phyloP scores from a whole-genome alignment of 1,284 basidiomycete species.

The Leccinum cinnamomeum region DNA sequence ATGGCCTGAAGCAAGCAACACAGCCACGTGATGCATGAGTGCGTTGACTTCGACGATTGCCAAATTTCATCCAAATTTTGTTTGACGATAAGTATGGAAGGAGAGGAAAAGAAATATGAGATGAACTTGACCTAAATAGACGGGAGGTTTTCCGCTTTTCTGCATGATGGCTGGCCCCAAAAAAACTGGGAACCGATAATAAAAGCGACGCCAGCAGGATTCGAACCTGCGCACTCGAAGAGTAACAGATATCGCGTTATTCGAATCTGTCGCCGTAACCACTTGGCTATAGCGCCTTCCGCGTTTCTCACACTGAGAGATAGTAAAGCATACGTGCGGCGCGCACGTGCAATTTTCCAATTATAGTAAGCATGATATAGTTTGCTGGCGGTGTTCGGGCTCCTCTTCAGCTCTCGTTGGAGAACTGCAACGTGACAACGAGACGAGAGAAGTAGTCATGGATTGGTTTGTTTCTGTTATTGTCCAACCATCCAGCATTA shows the following conservation, averaged over 20 bases:
- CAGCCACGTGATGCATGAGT: neutral
- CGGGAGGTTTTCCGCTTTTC: neutral
- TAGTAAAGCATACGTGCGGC: too few relatives aligned
- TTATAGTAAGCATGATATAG: slow-evolving; percentile 9
- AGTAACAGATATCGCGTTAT: slow-evolving; percentile 41
- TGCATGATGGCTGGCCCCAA: neutral
- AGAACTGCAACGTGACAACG: neutral
- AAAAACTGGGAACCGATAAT: neutral
- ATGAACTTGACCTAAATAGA: neutral
- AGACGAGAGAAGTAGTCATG: slow-evolving; percentile 16
- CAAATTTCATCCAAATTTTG: neutral
- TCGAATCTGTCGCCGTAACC: slow-evolving; percentile 63
- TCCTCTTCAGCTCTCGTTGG: neutral
- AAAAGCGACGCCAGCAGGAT: slow-evolving; percentile 41
- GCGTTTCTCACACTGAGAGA: neutral
- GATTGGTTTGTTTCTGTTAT: slow-evolving; percentile 28
- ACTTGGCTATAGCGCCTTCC: slow-evolving; percentile 50
- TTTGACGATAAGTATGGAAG: neutral
- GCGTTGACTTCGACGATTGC: neutral
- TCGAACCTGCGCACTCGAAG: slow-evolving; percentile 44
- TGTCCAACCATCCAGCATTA: neutral
- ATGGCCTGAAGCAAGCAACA: neutral
- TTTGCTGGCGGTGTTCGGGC: neutral
- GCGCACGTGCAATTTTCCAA: neutral
- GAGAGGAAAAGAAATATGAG: neutral